Percentiles rank a stretch among this genome's conserved stretches.
These are phyloP conservation scores for Cocos nucifera DNA, from an alignment of 176 grass and related monocot species.

Conservation along the genomic window DNA sequence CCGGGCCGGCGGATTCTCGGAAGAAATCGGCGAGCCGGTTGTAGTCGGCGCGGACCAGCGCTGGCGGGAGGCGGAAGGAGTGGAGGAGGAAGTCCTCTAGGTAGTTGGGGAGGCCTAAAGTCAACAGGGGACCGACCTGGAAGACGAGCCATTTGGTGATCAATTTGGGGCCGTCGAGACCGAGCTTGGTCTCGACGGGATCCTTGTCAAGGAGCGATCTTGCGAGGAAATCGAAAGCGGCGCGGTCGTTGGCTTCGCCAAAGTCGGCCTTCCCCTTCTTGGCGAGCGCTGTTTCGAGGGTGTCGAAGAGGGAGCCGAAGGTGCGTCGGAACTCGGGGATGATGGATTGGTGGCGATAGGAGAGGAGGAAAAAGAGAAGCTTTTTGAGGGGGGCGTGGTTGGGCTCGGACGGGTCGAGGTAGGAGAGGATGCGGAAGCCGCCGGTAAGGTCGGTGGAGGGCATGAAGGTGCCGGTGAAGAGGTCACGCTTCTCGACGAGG, in stretches of 20 bases:
- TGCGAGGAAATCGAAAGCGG: conserved; percentile 6
- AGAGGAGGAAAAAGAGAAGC: conserved; percentile 12
- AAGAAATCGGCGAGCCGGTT: not conserved
- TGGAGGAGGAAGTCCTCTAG: conserved; percentile 12
- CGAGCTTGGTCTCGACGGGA: not conserved
- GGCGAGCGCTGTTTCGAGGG: not conserved
- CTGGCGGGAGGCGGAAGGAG: conserved; percentile 15
- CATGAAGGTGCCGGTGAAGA: conserved; percentile 14
- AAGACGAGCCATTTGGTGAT: conserved; percentile 12
- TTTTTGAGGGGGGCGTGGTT: conserved; percentile 8
- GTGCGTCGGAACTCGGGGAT: conserved; percentile 13
- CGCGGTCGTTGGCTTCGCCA: not conserved
- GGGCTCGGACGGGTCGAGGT: conserved; percentile 14
- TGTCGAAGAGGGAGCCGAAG: conserved; percentile 1
- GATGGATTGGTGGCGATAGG: not conserved
- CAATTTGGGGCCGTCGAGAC: not conserved
- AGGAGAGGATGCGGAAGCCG: conserved; percentile 7
- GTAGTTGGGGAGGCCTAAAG: not conserved
- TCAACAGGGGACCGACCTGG: conserved; percentile 1
- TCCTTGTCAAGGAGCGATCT: not conserved
- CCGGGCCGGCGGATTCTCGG: not conserved
- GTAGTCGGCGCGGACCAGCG: not conserved
- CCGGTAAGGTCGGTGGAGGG: conserved; percentile 9
- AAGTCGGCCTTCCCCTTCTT: conserved; percentile 1
- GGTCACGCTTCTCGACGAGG: conserved; percentile 12